Evolutionary conservation across 2,329 filamentous ascomycete species (phyloP).

Genomic region (Beauveria asiatica): DNA sequence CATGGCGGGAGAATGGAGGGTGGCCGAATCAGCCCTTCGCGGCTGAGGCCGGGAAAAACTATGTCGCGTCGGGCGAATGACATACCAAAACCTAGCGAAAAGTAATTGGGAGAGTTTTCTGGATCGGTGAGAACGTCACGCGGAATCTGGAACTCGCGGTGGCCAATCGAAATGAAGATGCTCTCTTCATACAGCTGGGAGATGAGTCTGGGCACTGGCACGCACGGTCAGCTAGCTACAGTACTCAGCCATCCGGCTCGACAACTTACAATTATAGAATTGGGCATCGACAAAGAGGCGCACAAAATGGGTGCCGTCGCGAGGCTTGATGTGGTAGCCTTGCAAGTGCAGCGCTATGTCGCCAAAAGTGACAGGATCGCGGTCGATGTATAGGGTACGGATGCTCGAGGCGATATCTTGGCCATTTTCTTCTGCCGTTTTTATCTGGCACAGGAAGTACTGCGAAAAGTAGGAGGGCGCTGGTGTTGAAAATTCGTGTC

Average conservation of each 20-base stretch:
- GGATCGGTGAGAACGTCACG: conserved; percentile 77
- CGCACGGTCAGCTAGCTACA: neutral
- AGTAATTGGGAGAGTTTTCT: conserved; percentile 92
- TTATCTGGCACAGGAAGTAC: conserved; percentile 80
- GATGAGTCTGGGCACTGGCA: conserved; percentile 72
- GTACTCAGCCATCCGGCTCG: neutral
- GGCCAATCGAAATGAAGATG: conserved; percentile 87
- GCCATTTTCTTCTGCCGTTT: conserved; percentile 50
- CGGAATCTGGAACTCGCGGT: conserved; percentile 80
- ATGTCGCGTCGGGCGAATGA: conserved; percentile 77
- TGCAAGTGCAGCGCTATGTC: conserved; percentile 88
- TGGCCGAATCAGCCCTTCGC: conserved; percentile 70
- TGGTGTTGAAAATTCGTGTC: conserved; percentile 26
- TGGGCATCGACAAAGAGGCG: conserved; percentile 90
- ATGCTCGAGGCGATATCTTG: conserved; percentile 43
- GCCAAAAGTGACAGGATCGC: conserved; percentile 79
- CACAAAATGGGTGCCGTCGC: conserved; percentile 80
- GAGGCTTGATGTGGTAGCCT: conserved; percentile 78
- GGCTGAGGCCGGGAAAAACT: conserved; percentile 77
- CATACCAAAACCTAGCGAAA: conserved; percentile 79
- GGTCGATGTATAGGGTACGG: conserved; percentile 87
- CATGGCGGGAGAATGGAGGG: conserved; percentile 77
- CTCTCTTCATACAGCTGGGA: conserved; percentile 86
- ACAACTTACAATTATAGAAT: conserved; percentile 69
- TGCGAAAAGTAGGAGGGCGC: conserved; percentile 94